These are phyloP conservation scores for Rhynchospora tenuis DNA, from an alignment of 176 grass and related monocot species.

Conservation along the genomic window DNA sequence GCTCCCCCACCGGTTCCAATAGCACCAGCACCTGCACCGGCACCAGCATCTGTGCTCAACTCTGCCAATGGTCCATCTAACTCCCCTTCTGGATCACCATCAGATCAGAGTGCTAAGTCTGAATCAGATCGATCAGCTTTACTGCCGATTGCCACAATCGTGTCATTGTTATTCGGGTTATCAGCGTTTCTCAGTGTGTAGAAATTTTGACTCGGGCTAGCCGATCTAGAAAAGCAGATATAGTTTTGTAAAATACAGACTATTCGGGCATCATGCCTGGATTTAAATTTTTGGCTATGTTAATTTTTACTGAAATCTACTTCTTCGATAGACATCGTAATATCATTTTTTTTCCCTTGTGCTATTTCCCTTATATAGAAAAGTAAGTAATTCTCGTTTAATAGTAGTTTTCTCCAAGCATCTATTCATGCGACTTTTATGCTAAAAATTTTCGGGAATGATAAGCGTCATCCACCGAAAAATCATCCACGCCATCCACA, in stretches of 20 bases:
- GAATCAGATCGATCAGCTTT: background rate
- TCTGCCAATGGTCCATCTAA: background rate
- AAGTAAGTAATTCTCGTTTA: background rate
- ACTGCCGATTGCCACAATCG: background rate
- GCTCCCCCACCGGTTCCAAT: background rate
- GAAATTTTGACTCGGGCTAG: background rate
- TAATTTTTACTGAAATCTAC: background rate
- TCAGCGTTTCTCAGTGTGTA: background rate
- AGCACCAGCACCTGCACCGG: background rate
- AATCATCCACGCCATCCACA: no score
- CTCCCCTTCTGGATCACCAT: background rate
- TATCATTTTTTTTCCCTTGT: background rate
- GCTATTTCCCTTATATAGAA: background rate
- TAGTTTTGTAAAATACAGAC: background rate
- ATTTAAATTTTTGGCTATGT: background rate
- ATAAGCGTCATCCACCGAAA: no score
- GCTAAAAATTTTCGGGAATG: no score
- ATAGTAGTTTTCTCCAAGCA: background rate
- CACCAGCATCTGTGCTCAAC: background rate
- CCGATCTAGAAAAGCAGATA: background rate
- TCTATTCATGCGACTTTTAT: background rate
- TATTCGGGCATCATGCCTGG: background rate
- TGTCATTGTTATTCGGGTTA: constrained; percentile 11
- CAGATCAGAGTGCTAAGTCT: background rate
- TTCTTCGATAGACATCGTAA: background rate